Evolutionary conservation across 352 stramenopile genomes (phyloP).

Genomic region (Globisporangium ultimum): DNA sequence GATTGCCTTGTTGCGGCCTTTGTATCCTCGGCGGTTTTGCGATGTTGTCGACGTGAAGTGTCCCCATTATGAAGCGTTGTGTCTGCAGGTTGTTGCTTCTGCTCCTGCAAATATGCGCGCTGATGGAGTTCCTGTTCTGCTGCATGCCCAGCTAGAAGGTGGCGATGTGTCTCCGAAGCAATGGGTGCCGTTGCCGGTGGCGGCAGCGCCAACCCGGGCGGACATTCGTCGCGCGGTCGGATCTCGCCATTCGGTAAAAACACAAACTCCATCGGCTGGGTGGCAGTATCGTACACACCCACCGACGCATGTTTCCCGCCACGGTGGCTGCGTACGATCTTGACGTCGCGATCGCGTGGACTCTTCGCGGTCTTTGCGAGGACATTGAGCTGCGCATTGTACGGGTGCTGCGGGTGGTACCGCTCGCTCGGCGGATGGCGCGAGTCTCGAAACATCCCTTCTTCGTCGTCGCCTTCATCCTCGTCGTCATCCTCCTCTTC

Average conservation of each 20-base stretch:
- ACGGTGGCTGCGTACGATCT: conserved; percentile 2
- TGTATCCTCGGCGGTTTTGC: background rate
- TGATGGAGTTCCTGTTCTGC: background rate
- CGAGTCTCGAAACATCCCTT: conserved; percentile 10
- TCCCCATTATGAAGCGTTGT: background rate
- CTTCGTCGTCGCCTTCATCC: background rate
- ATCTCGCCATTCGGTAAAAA: conserved; percentile 64
- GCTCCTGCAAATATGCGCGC: background rate
- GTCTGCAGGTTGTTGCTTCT: background rate
- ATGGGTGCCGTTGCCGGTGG: conserved; percentile 5
- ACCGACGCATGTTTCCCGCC: conserved; percentile 2
- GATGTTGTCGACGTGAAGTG: background rate
- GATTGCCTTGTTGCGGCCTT: background rate
- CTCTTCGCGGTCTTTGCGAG: conserved; percentile 15
- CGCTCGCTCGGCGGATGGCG: conserved; percentile 17
- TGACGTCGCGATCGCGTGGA: conserved; percentile 4
- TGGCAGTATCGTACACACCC: conserved; percentile 10
- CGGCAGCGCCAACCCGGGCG: conserved; percentile 37
- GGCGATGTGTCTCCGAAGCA: background rate
- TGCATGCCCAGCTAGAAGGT: background rate
- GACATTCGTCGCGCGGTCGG: conserved; percentile 48
- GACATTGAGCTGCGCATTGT: conserved; percentile 32
- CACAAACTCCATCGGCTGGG: conserved; percentile 55
- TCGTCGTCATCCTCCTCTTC: background rate
- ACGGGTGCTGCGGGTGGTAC: conserved; percentile 36